Percentiles rank a stretch among this genome's conserved stretches.
phyloP scores from a whole-genome alignment of 352 stramenopile species.

The Blastocystis sp. region DNA sequence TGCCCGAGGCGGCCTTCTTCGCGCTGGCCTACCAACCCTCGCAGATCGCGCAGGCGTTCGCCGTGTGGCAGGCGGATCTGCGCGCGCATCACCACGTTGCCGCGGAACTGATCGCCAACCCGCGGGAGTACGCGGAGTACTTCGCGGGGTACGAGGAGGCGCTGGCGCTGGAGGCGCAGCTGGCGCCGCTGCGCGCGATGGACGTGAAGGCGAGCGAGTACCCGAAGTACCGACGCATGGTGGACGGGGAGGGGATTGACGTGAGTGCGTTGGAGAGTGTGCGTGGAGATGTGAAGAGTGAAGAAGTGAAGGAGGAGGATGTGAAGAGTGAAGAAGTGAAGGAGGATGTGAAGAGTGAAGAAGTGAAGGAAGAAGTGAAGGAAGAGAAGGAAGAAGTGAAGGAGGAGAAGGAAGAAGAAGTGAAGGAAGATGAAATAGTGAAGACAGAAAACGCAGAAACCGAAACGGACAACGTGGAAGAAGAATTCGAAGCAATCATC shows the following conservation, averaged over 20 bases:
- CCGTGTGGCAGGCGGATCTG: constrained; percentile 87
- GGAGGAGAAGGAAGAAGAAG: not conserved
- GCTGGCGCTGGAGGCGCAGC: constrained; percentile 87
- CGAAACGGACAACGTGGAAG: not conserved
- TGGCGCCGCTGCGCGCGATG: constrained; percentile 79
- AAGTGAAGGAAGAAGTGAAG: not conserved
- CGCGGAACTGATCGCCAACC: constrained; percentile 88
- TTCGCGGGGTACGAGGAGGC: constrained; percentile 92
- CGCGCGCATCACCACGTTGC: constrained; percentile 80
- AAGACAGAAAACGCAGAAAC: not conserved
- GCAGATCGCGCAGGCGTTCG: constrained; percentile 84
- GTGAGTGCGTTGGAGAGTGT: constrained; percentile 29
- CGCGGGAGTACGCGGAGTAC: constrained; percentile 84
- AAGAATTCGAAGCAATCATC: constrained; percentile 48
- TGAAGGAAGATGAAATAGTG: constrained; percentile 1
- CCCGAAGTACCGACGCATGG: constrained; percentile 72
- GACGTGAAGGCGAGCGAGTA: constrained; percentile 81
- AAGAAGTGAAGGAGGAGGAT: not conserved
- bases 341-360: not conserved
- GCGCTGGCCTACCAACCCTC: constrained; percentile 93
- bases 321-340: not conserved
- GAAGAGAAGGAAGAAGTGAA: not conserved
- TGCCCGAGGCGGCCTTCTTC: constrained; percentile 96
- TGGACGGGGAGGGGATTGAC: constrained; percentile 35
- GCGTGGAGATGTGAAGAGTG: not conserved